Evolutionary conservation across 345 rosid species (phyloP).

Genomic region (Pistacia vera): DNA sequence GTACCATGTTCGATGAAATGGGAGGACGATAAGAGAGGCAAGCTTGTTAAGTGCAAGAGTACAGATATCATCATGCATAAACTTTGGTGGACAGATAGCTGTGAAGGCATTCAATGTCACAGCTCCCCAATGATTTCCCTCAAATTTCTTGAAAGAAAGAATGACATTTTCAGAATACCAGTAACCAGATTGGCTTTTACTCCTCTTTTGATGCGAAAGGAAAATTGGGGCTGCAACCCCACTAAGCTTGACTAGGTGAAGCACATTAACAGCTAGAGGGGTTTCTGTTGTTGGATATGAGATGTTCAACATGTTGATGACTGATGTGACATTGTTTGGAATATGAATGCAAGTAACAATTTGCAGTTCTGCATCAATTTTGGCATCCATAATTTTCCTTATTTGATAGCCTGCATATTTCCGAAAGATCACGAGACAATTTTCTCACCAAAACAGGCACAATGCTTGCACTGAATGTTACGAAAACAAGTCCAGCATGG

Average conservation of each 20-base stretch:
- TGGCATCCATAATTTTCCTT: constrained; percentile 15
- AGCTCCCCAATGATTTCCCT: constrained; percentile 10
- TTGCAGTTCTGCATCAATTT: constrained; percentile 16
- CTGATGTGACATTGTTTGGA: constrained; percentile 30
- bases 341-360: constrained; percentile 32
- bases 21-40: constrained; percentile 29
- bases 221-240: constrained; percentile 32
- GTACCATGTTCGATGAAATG: constrained; percentile 39
- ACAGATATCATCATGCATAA: constrained; percentile 39
- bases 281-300: constrained; percentile 10
- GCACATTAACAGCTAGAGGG: constrained; percentile 26
- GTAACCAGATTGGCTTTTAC: neutral
- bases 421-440: constrained; percentile 29
- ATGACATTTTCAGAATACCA: constrained; percentile 29
- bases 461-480: neutral
- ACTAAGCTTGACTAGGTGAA: constrained; percentile 29
- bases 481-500: neutral
- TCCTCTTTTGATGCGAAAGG: constrained; percentile 28
- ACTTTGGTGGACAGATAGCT: constrained; percentile 24
- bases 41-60: constrained; percentile 28
- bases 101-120: constrained; percentile 24
- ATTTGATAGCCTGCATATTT: constrained; percentile 31
- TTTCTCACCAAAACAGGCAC: constrained; percentile 19
- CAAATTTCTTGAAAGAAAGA: constrained; percentile 27
- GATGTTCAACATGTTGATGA: constrained; percentile 28